Base-by-base conservation (phyloP, 2,329 filamentous ascomycete genomes). In the Diplodia mutila region DNA sequence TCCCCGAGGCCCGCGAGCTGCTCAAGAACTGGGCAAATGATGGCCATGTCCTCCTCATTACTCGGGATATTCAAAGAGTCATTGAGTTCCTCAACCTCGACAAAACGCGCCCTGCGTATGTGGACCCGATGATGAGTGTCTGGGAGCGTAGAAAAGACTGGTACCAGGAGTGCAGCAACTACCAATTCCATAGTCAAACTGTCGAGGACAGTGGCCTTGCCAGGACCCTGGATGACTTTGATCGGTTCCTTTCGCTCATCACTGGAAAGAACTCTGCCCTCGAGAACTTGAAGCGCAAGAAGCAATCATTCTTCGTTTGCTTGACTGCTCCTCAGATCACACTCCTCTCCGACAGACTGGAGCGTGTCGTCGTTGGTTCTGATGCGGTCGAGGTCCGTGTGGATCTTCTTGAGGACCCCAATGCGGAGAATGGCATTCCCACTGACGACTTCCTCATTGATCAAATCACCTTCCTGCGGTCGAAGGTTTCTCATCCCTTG, bases 381-480 rank as follows among this genome's bases (percentile, higher is more conserved):
- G 94, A 99, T 80, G 95, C 94, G 3, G 92, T 98, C 12, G 95
- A 99, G 79, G 81, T 99, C 63, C 89, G 95, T n/a, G 92, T 97
- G 4, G 95, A 99, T 79, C 83, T 99, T 51, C 85, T 99, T 18
- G 86, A 91, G 69, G 91, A 97, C 74, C 87, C 89, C 5, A 84
- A 88, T 3, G 82, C 82, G 14, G 76, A 82, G 23, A 81, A 82
- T 55, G 86, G 85, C 0, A 81, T 90, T 63, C 88, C 89, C 9
- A 85, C 86, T 0, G 80, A 88, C 0, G 93, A 97, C 68, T 97
- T 91, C 70, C 86, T 99, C 39, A 88, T 89, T 55, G 88, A 91
- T 29, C 94, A 99, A 74, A 85, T 98, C 48, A 90, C 94, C 1
- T 83, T 93, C 67, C 83, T 99, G 29, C 88, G 94, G 64, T 89